These are phyloP conservation scores for Podospora fimiseda DNA, from an alignment of 495 filamentous ascomycete species.

Conservation along the genomic window DNA sequence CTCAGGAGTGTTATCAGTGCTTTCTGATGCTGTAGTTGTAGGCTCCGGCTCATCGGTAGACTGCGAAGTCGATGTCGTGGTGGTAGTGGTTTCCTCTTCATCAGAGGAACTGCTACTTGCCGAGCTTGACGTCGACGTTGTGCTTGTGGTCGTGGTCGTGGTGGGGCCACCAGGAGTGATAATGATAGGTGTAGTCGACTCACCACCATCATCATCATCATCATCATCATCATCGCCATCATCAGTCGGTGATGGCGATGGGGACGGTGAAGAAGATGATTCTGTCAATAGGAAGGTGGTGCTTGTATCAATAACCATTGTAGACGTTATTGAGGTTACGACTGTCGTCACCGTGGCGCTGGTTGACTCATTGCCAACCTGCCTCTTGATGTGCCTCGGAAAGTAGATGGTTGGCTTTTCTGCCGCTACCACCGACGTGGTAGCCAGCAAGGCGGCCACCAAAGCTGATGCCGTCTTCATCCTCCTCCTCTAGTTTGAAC, in stretches of 20 bases:
- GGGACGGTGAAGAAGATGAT: constrained; percentile 12
- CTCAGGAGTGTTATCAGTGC: no score
- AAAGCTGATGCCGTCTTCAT: constrained; percentile 47
- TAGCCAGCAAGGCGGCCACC: constrained; percentile 46
- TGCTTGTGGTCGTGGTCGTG: background rate
- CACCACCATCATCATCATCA: background rate
- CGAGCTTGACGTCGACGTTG: background rate
- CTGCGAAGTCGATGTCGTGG: background rate
- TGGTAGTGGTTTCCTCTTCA: background rate
- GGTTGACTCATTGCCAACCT: constrained; percentile 41
- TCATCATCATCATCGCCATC: background rate
- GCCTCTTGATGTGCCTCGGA: constrained; percentile 54
- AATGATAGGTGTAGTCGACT: background rate
- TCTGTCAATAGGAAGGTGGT: no score
- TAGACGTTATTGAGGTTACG: constrained; percentile 8
- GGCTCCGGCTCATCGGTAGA: background rate
- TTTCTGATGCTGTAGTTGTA: background rate
- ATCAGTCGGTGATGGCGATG: constrained; percentile 5
- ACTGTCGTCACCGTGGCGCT: constrained; percentile 19
- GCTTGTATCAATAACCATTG: constrained; percentile 4
- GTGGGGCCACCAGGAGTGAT: background rate
- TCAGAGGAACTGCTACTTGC: background rate
- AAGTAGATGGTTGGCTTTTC: constrained; percentile 53
- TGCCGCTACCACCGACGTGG: constrained; percentile 43
- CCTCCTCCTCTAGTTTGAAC: constrained; percentile 17